phyloP scores from a whole-genome alignment of 75 land plant species.

The Ceratopteris richardii region DNA sequence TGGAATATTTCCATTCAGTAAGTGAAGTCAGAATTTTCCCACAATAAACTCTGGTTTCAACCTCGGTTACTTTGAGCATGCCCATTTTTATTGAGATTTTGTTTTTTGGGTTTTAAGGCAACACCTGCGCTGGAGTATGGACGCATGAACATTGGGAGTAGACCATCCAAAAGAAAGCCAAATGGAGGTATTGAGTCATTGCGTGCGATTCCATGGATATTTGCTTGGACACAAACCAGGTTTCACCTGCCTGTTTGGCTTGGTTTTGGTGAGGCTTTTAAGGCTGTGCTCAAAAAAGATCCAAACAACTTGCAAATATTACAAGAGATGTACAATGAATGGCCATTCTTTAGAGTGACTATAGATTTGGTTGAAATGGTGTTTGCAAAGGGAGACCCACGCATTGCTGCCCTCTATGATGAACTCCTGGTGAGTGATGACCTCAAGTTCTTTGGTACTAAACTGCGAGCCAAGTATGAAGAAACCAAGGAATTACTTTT shows the following conservation, averaged over 20 bases:
- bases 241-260: slow-evolving; percentile 97
- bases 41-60: too few relatives aligned
- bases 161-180: slow-evolving; percentile 83
- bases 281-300: slow-evolving; percentile 47
- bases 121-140: slow-evolving; percentile 91
- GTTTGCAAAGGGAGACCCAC: slow-evolving; percentile 86
- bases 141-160: slow-evolving; percentile 92
- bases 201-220: slow-evolving; percentile 92
- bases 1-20: slow-evolving; percentile 78
- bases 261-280: slow-evolving; percentile 83
- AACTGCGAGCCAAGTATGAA: slow-evolving; percentile 44
- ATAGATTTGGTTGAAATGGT: slow-evolving; percentile 91
- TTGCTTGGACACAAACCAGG: slow-evolving; percentile 95
- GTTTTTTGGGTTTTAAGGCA: slow-evolving; percentile 29
- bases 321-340: slow-evolving; percentile 73
- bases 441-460: slow-evolving; percentile 52
- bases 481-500: slow-evolving; percentile 63
- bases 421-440: slow-evolving; percentile 64
- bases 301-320: slow-evolving; percentile 43
- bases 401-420: slow-evolving; percentile 82
- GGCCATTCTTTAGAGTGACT: slow-evolving; percentile 95
- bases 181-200: slow-evolving; percentile 90
- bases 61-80: too few relatives aligned
- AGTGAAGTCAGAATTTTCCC: slow-evolving; percentile 16
- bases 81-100: too few relatives aligned